Evolutionary conservation across 2,329 filamentous ascomycete species (phyloP).

Genomic region (Clarireedia homoeocarpa): DNA sequence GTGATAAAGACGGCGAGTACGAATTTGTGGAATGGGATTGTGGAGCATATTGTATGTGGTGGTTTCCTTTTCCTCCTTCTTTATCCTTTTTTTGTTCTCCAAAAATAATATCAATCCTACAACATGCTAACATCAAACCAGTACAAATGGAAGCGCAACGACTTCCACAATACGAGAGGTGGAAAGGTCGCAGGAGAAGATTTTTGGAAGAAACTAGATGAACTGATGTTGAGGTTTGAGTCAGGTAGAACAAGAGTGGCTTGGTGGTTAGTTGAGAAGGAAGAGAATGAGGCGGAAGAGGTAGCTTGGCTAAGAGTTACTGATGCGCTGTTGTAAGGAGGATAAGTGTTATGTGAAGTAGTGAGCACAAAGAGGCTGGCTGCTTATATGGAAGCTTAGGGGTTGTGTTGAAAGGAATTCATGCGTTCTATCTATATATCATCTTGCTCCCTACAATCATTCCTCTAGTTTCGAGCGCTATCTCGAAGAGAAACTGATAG

Average conservation of each 20-base stretch:
- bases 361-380: no score
- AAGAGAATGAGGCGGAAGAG: slow-evolving; percentile 1
- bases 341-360: no score
- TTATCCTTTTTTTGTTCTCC: no score
- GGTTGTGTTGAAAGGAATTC: no score
- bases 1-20: slow-evolving; percentile 3
- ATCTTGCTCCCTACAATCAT: no score
- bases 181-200: slow-evolving; percentile 1
- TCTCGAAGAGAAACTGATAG: no score
- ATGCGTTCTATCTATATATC: no score
- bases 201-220: background rate
- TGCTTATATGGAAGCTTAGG: no score
- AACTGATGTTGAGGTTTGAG: slow-evolving; percentile 3
- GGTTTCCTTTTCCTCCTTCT: background rate
- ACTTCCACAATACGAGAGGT: slow-evolving; percentile 4
- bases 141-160: slow-evolving; percentile 9
- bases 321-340: background rate
- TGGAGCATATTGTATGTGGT: slow-evolving; percentile 5
- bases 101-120: no score
- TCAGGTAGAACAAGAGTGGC: slow-evolving; percentile 1
- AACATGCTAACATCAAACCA: background rate
- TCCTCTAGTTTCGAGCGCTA: no score
- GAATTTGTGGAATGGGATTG: slow-evolving; percentile 9
- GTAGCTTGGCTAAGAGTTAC: background rate
- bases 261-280: slow-evolving; percentile 5